These are phyloP conservation scores for Sporothrix euskadiensis DNA, from an alignment of 2,329 filamentous ascomycete genomes.

Conservation along the genomic window DNA sequence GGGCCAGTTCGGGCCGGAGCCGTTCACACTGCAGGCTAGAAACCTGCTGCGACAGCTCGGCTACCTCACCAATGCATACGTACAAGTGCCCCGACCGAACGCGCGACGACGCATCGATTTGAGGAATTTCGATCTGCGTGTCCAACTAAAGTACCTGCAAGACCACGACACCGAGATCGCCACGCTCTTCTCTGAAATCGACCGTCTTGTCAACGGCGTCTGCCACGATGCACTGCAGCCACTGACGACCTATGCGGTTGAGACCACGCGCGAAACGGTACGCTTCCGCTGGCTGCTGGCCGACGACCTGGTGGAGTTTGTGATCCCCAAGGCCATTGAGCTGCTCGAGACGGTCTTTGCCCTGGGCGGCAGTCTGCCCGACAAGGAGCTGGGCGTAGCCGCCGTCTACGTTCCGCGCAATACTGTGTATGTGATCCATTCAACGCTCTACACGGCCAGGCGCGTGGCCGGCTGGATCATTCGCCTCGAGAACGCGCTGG, in stretches of 20 bases:
- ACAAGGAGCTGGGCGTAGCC: neutral
- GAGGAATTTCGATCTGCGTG: neutral
- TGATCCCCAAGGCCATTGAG: slow-evolving; percentile 24
- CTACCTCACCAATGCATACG: neutral
- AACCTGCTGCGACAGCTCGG: slow-evolving; percentile 17
- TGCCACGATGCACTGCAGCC: slow-evolving; percentile 19
- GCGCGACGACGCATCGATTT: neutral
- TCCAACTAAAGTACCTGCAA: slow-evolving; percentile 18
- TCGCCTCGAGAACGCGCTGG: slow-evolving; percentile 27
- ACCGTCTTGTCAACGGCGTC: neutral
- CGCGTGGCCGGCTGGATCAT: slow-evolving; percentile 25
- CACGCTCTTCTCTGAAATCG: neutral
- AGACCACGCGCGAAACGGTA: neutral
- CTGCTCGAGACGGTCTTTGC: slow-evolving; percentile 24
- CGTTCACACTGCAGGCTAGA: slow-evolving; percentile 2
- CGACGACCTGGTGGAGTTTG: slow-evolving; percentile 27
- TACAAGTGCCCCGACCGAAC: neutral
- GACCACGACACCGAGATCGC: neutral
- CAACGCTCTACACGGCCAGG: neutral
- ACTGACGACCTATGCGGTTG: neutral
- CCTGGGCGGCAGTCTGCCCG: slow-evolving; percentile 29
- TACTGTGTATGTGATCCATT: neutral
- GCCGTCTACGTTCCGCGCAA: slow-evolving; percentile 21
- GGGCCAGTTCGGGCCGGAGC: neutral
- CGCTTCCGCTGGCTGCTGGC: slow-evolving; percentile 24